phyloP scores from a whole-genome alignment of 1,284 basidiomycete species.

The Kwoniella shivajii region DNA sequence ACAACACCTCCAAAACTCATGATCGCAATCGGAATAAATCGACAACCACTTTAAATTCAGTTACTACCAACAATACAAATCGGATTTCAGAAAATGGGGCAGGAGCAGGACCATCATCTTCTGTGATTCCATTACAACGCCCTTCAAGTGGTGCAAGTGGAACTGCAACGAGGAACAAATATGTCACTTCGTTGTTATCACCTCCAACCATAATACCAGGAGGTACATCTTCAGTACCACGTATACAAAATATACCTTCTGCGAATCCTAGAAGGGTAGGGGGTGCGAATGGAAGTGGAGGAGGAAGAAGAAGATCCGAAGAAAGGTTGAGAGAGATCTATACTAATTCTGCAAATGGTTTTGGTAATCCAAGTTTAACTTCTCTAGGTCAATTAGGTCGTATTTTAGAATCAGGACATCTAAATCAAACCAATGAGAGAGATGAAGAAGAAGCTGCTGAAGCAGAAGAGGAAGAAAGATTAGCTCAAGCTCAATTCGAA shows the following conservation, averaged over 20 bases:
- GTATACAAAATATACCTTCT: conserved; percentile 22
- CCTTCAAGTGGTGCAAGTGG: no score
- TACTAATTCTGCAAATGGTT: no score
- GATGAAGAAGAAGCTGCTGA: no score
- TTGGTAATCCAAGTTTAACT: conserved; percentile 29
- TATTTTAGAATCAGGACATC: conserved; percentile 29
- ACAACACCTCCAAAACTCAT: no score
- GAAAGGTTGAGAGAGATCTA: conserved; percentile 32
- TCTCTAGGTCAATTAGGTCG: conserved; percentile 35
- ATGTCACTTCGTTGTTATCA: conserved; percentile 31
- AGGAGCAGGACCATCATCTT: no score
- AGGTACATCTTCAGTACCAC: conserved; percentile 26
- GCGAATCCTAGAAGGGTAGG: conserved; percentile 17
- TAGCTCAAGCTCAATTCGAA: background rate
- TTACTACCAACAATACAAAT: background rate
- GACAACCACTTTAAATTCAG: background rate
- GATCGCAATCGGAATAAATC: conserved; percentile 6
- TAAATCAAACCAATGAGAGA: no score
- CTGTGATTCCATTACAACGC: no score
- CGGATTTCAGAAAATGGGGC: no score
- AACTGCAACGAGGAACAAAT: no score
- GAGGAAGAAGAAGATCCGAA: conserved; percentile 20
- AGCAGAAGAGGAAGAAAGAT: background rate
- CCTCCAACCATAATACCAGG: conserved; percentile 47
- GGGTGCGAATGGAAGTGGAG: conserved; percentile 22